Evolutionary conservation across 257 asterid species (phyloP).

Genomic region (Primulina huaijiensis): DNA sequence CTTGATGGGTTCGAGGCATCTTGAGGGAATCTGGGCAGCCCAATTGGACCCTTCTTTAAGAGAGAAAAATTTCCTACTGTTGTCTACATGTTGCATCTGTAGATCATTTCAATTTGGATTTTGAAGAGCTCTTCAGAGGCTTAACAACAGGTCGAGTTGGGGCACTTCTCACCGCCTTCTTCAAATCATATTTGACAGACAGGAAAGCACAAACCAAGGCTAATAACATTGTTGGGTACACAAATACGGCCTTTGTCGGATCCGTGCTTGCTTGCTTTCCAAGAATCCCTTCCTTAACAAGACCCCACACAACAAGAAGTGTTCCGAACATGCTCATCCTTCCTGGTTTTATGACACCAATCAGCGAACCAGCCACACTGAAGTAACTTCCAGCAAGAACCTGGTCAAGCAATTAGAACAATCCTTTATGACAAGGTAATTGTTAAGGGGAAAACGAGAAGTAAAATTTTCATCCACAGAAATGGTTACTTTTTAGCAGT

Average conservation of each 20-base stretch:
- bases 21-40: neutral
- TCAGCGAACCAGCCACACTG: conserved; percentile 81
- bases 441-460: neutral
- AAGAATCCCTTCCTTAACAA: conserved; percentile 89
- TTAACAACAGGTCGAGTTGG: conserved; percentile 60
- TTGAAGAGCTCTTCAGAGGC: conserved; percentile 74
- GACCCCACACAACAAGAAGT: conserved; percentile 89
- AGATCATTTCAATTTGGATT: conserved; percentile 68
- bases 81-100: neutral
- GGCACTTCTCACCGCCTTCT: conserved; percentile 48
- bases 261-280: conserved; percentile 63
- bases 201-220: conserved; percentile 68
- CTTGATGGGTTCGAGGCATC: neutral
- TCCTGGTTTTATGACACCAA: conserved; percentile 79
- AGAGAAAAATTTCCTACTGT: neutral
- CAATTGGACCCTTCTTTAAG: neutral
- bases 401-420: conserved; percentile 31
- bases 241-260: conserved; percentile 63
- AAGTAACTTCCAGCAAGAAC: conserved; percentile 99
- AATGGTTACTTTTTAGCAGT: no score
- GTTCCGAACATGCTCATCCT: conserved; percentile 99
- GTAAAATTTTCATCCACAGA: neutral
- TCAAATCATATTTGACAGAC: conserved; percentile 75
- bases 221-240: conserved; percentile 86
- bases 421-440: neutral